phyloP scores from a whole-genome alignment of 306 rosid genomes.

The Castanea mollissima region DNA sequence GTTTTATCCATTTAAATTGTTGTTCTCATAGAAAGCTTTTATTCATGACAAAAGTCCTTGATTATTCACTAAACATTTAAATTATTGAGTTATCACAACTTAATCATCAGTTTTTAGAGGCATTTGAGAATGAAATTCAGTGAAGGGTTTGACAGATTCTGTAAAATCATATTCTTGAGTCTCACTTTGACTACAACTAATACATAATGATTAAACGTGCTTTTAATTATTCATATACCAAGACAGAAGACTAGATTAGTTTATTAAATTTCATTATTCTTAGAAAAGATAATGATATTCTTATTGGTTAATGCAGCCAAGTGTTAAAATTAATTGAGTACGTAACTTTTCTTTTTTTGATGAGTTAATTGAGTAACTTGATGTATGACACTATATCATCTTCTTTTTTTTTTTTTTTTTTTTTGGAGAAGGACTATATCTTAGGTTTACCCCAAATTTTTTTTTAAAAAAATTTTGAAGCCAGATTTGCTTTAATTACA shows the following conservation, averaged over 20 bases:
- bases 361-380: too few species aligned
- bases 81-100: neutral
- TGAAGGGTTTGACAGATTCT: too few species aligned
- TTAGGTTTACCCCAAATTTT: too few species aligned
- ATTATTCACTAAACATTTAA: neutral
- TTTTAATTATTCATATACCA: neutral
- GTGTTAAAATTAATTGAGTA: too few species aligned
- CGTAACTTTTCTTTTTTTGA: too few species aligned
- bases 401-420: too few species aligned
- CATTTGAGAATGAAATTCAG: neutral
- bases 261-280: neutral
- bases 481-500: too few species aligned
- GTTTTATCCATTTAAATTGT: neutral
- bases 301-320: too few species aligned
- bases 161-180: neutral
- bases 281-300: too few species aligned
- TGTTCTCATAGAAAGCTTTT: slow-evolving; percentile 9
- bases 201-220: neutral
- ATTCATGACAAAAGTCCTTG: neutral
- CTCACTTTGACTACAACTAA: neutral
- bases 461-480: too few species aligned
- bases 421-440: too few species aligned
- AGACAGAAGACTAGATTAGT: neutral
- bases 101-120: neutral
- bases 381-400: too few species aligned